Percentiles rank a stretch among this genome's conserved stretches.
Evolutionary conservation across 1,284 basidiomycete species (phyloP).

Genomic region (Ceratobasidium papillatum): DNA sequence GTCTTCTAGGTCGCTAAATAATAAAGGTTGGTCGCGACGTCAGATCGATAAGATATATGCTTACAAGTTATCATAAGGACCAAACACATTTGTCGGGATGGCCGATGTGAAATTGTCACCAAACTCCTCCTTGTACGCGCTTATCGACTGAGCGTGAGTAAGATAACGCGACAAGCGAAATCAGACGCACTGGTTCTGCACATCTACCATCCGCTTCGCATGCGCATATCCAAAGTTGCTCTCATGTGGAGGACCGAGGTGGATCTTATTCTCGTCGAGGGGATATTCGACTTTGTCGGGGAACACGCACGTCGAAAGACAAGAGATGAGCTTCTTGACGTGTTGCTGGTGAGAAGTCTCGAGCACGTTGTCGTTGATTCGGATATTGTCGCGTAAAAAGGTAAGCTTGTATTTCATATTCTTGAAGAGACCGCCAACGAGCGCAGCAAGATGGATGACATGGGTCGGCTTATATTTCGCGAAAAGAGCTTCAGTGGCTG

Average conservation of each 20-base stretch:
- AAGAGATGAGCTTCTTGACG: constrained; percentile 79
- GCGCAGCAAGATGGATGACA: constrained; percentile 89
- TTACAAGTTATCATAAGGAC: constrained; percentile 82
- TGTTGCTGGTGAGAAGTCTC: constrained; percentile 72
- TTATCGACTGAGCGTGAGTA: constrained; percentile 49
- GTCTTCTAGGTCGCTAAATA: constrained; percentile 77
- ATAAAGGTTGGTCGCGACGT: constrained; percentile 35
- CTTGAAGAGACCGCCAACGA: constrained; percentile 88
- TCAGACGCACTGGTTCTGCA: constrained; percentile 81
- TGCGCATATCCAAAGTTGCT: constrained; percentile 94
- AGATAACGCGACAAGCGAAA: background rate
- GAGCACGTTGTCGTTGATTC: constrained; percentile 91
- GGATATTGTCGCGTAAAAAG: constrained; percentile 87
- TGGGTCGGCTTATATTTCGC: constrained; percentile 89
- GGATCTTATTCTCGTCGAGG: constrained; percentile 88
- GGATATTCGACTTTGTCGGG: constrained; percentile 83
- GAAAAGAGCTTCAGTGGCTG: constrained; percentile 72
- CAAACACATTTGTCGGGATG: constrained; percentile 92
- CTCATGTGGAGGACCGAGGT: constrained; percentile 84
- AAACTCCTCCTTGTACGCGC: constrained; percentile 90
- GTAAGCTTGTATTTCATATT: constrained; percentile 93
- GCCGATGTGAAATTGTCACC: constrained; percentile 91
- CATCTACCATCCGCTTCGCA: constrained; percentile 91
- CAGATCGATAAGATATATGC: constrained; percentile 44
- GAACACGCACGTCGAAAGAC: constrained; percentile 88